These are phyloP conservation scores for Biancaea sappan DNA, from an alignment of 306 rosid genomes.

Conservation along the genomic window DNA sequence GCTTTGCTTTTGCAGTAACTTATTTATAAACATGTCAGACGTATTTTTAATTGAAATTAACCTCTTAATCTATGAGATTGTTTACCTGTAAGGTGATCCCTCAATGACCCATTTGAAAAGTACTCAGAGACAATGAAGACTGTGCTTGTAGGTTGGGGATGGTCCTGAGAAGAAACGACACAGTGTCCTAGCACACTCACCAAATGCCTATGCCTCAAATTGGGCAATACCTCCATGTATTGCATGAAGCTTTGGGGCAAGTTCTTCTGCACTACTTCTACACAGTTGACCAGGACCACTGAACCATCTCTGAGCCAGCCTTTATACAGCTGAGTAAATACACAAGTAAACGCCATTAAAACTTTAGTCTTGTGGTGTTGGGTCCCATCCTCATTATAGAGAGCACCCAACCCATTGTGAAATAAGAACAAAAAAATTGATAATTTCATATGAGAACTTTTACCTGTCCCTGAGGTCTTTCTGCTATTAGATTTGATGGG, in stretches of 20 bases:
- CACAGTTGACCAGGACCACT: conserved; percentile 54
- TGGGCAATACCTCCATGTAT: conserved; percentile 56
- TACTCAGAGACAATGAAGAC: conserved; percentile 65
- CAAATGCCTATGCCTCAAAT: conserved; percentile 79
- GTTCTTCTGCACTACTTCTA: conserved; percentile 61
- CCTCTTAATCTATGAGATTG: background rate
- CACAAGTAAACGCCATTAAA: conserved; percentile 18
- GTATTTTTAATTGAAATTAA: background rate
- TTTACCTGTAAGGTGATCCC: conserved; percentile 68
- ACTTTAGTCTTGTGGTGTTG: background rate
- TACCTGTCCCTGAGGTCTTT: conserved; percentile 76
- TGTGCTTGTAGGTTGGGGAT: conserved; percentile 50
- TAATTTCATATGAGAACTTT: conserved; percentile 15
- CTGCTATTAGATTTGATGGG: conserved; percentile 52
- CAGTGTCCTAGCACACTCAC: conserved; percentile 87
- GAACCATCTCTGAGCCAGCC: conserved; percentile 74
- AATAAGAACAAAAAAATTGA: background rate
- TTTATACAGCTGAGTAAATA: conserved; percentile 60
- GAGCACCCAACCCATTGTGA: background rate
- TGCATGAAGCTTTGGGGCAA: conserved; percentile 42
- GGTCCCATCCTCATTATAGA: conserved; percentile 17
- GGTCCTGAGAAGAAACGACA: conserved; percentile 55
- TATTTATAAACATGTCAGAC: too few species aligned
- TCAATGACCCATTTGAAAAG: conserved; percentile 60
- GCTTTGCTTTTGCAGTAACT: background rate